These are phyloP conservation scores for Penicillium maclennaniae DNA, from an alignment of 495 filamentous ascomycete species.

Conservation along the genomic window DNA sequence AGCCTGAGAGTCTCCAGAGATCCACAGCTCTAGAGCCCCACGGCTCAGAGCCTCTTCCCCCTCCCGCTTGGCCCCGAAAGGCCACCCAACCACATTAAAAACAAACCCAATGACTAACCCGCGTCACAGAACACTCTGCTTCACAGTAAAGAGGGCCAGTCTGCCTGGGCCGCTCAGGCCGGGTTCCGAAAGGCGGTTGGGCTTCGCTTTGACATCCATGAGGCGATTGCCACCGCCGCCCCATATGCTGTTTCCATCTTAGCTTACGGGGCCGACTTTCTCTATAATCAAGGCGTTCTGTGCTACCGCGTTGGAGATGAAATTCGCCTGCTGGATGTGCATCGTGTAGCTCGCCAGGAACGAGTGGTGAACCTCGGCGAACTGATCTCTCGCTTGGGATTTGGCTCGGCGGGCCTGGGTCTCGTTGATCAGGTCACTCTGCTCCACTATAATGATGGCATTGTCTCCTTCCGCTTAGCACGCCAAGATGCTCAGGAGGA, in stretches of 20 bases:
- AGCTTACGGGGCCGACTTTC: slow-evolving; percentile 57
- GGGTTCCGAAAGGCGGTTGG: slow-evolving; percentile 55
- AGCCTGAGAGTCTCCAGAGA: not conserved
- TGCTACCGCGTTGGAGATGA: slow-evolving; percentile 55
- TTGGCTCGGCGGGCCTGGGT: slow-evolving; percentile 18
- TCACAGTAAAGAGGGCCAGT: slow-evolving; percentile 54
- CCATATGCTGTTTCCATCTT: slow-evolving; percentile 61
- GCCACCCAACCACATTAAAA: not conserved
- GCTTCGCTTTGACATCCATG: slow-evolving; percentile 55
- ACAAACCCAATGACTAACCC: not conserved
- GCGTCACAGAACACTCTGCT: slow-evolving; percentile 49
- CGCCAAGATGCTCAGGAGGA: slow-evolving; percentile 32
- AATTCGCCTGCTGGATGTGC: slow-evolving; percentile 63
- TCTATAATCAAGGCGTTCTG: slow-evolving; percentile 60
- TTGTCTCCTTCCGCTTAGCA: slow-evolving; percentile 52
- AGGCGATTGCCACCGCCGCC: slow-evolving; percentile 57
- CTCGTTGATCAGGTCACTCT: slow-evolving; percentile 49
- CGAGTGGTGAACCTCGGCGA: slow-evolving; percentile 54
- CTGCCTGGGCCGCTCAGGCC: slow-evolving; percentile 41
- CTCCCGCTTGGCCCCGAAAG: not conserved
- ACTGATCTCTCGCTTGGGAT: slow-evolving; percentile 38
- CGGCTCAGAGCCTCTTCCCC: not conserved
- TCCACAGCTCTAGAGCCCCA: not conserved
- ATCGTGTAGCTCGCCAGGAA: slow-evolving; percentile 48
- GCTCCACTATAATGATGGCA: slow-evolving; percentile 57